These are phyloP conservation scores for Trypanosoma avium DNA, from an alignment of 208 protist species.

Conservation along the genomic window DNA sequence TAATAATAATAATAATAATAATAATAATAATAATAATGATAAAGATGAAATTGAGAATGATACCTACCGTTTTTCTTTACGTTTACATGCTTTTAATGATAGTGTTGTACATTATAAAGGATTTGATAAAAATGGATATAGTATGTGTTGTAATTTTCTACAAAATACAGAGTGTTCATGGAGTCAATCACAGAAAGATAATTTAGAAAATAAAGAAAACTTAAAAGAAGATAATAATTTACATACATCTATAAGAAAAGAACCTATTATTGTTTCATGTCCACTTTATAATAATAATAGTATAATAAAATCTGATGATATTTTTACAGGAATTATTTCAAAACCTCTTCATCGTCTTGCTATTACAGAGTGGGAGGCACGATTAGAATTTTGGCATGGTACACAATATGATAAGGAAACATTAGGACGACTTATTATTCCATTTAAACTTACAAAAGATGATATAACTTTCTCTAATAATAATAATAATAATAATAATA, in stretches of 20 bases:
- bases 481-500: conserved; percentile 6
- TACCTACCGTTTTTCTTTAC: conserved; percentile 51
- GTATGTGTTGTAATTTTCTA: conserved; percentile 74
- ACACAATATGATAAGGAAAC: conserved; percentile 21
- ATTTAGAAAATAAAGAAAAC: not conserved
- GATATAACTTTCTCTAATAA: conserved; percentile 9
- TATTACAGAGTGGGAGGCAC: conserved; percentile 43
- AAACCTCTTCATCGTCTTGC: conserved; percentile 66
- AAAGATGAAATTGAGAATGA: conserved; percentile 27
- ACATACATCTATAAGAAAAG: not conserved
- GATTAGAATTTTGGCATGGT: conserved; percentile 53
- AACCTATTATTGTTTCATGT: conserved; percentile 36
- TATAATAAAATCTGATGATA: not conserved
- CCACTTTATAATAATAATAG: conserved; percentile 17
- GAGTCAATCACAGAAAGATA: not conserved
- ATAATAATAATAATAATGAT: not conserved
- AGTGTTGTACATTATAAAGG: conserved; percentile 74
- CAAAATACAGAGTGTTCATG: conserved; percentile 19
- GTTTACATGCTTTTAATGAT: conserved; percentile 34
- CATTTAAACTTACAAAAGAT: conserved; percentile 47
- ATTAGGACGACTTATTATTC: conserved; percentile 63
- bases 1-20: not conserved
- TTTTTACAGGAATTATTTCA: conserved; percentile 39
- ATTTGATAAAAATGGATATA: conserved; percentile 73
- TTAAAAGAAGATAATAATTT: not conserved